These are phyloP conservation scores for Tulasnella sp. DNA, from an alignment of 768 basidiomycete species.

Conservation along the genomic window DNA sequence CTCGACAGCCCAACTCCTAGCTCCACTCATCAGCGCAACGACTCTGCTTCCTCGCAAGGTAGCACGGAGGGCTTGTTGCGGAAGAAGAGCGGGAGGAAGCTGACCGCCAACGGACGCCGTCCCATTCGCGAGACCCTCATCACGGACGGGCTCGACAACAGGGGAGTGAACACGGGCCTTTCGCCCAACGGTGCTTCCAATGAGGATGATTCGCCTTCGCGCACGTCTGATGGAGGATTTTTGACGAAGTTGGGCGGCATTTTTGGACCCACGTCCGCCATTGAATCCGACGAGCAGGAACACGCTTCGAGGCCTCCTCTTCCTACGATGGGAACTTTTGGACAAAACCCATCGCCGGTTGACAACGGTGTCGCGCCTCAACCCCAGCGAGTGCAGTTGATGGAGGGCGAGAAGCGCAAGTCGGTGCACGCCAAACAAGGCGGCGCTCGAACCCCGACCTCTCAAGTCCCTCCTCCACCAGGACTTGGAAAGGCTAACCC, in stretches of 20 bases:
- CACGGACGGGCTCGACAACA: not conserved
- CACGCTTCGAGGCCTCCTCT: not conserved
- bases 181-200: not conserved
- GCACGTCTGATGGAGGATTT: conserved; percentile 17
- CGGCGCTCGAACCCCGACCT: not conserved
- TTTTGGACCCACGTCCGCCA: not conserved
- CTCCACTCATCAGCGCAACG: not conserved
- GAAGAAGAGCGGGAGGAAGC: conserved; percentile 20
- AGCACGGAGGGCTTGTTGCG: not conserved
- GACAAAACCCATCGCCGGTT: not conserved
- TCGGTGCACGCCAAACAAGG: not conserved
- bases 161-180: not conserved
- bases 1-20: not conserved
- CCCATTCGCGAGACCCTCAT: conserved; percentile 17
- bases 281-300: not conserved
- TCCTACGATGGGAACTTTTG: not conserved
- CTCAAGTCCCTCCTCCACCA: not conserved
- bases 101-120: conserved; percentile 7
- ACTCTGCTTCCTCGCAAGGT: not conserved
- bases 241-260: conserved; percentile 10
- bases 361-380: not conserved
- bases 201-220: not conserved
- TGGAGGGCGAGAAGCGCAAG: not conserved
- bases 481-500: not conserved
- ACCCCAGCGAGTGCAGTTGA: conserved; percentile 1